Percentiles rank a stretch among this genome's conserved stretches.
Evolutionary conservation across 164 flowering plant species (phyloP).

Genomic region (Annona squamosa): DNA sequence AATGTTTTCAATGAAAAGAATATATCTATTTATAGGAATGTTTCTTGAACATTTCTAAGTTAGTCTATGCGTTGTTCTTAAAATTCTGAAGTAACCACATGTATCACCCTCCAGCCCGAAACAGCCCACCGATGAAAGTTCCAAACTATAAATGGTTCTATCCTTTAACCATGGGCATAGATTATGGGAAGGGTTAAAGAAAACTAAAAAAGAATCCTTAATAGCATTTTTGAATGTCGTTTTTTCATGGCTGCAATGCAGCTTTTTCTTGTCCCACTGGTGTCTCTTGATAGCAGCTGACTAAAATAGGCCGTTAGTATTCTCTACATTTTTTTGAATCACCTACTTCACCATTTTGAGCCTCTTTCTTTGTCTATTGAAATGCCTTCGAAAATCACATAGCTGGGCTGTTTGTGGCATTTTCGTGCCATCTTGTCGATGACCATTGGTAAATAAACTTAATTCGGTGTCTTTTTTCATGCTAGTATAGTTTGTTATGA

Average conservation of each 20-base stretch:
- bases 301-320: background rate
- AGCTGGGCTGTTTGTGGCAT: too few relatives aligned
- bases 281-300: background rate
- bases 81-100: too few relatives aligned
- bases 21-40: too few relatives aligned
- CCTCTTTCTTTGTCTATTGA: too few relatives aligned
- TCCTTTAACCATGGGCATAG: background rate
- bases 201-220: background rate
- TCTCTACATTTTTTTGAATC: background rate
- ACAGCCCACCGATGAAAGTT: slow-evolving; percentile 19
- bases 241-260: background rate
- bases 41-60: too few relatives aligned
- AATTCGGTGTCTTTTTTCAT: background rate
- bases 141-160: slow-evolving; percentile 49
- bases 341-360: too few relatives aligned
- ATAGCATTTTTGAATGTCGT: background rate
- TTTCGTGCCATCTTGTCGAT: too few relatives aligned
- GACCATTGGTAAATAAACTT: too few relatives aligned
- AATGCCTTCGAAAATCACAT: background rate
- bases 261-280: background rate
- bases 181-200: background rate
- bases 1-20: too few relatives aligned
- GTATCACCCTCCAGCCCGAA: too few relatives aligned
- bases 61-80: too few relatives aligned
- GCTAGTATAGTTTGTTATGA: background rate